Evolutionary conservation across 305 asterid genomes (phyloP), one percentile per base, ranked within the genome.

Genomic region (Rubia tinctorum): DNA sequence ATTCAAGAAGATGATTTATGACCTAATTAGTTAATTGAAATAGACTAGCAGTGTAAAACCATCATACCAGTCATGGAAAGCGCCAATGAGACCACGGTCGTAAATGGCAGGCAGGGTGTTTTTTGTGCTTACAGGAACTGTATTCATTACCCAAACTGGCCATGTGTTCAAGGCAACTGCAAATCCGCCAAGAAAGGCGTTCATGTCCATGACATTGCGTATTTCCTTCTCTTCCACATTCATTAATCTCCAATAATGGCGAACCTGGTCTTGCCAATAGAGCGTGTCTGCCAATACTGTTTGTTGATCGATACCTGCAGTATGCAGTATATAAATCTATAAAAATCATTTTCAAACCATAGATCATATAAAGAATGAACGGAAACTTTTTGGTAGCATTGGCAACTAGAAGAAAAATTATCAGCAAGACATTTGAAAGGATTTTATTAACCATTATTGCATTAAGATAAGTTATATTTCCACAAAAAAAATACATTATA

Each of bases 181-280:
- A 85, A 92, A 95, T 66, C 96, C 95, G 76, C 99, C 99, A n/a
- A 90, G 91, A 76, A 78, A 84, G 72, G 99, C 97, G 77, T 85
- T 88, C 97, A 89, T 90, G 86, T 95, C 98, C 96, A 89, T 90
- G 42, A 89, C 89, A 78, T 95, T 95, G 22, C 93, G 83, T 80
- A 92, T 79, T 75, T 87, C 88, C 14, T 81, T 83, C 84, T 95
- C 94, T 60, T 86, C 89, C 64, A 84, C 91, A 59, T 76, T 75
- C 93, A 95, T 85, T 82, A 95, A 78, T 82, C 99, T 86, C 98
- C 98, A 92, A 78, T 89, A 95, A 79, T 95, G 98, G 34, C 95
- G 91, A 74, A 92, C 88, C 83, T 92, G 98, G 68, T 85, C 90
- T 80, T 85, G 88, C 90, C 90, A 87, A 77, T 90, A 95, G 67